These are phyloP conservation scores for Obelidium mucronatum DNA, from an alignment of 192 early-diverging fungal species.

Conservation along the genomic window DNA sequence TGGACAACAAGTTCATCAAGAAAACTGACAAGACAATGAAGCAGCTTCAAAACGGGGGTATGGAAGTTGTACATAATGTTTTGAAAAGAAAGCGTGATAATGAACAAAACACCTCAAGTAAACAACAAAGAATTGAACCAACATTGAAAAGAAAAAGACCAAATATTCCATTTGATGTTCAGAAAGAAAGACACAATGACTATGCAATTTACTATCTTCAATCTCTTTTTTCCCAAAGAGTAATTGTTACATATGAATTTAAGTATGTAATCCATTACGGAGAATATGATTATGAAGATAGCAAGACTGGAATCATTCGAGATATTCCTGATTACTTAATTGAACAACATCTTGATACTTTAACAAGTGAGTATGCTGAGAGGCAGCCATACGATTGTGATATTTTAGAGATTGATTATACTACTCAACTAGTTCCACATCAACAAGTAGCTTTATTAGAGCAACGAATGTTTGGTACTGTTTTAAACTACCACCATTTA, in stretches of 20 bases:
- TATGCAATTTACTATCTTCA: neutral
- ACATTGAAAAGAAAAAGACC: neutral
- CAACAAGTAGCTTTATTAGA: too few species aligned
- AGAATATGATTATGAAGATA: neutral
- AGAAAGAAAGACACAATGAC: neutral
- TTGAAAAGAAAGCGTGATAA: neutral
- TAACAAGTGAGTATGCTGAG: neutral
- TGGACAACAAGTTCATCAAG: slow-evolving; percentile 11
- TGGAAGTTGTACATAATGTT: neutral
- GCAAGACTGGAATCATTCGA: neutral
- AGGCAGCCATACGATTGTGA: slow-evolving; percentile 6
- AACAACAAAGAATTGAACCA: neutral
- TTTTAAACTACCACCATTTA: slow-evolving; percentile 4
- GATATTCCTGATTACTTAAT: slow-evolving; percentile 1
- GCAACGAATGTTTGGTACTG: too few species aligned
- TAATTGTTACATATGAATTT: neutral
- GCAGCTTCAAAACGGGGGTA: neutral
- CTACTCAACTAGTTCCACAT: too few species aligned
- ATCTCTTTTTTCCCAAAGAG: neutral
- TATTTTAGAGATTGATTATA: too few species aligned
- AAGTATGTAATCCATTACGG: neutral
- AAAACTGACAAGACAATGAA: neutral
- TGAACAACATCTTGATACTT: neutral
- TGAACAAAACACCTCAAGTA: neutral
- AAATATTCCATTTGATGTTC: neutral